Conservation (phyloP, 2,329 filamentous ascomycete species). For the Ambrosiella beaveri region DNA sequence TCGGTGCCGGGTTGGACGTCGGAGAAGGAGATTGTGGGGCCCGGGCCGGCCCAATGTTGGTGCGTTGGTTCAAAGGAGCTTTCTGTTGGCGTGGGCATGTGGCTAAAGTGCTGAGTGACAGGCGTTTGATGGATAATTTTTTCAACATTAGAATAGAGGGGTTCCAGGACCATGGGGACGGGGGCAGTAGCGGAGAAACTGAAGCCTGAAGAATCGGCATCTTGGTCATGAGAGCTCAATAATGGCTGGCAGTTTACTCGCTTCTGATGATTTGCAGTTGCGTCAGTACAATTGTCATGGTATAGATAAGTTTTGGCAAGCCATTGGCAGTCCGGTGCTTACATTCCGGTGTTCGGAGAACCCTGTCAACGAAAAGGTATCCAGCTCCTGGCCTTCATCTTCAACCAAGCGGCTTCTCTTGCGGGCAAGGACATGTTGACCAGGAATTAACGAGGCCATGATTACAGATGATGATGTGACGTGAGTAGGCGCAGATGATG, state of each 20-base stretch:
- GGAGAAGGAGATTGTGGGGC: conserved; percentile 15
- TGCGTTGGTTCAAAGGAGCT: conserved; percentile 38
- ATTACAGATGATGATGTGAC: background rate
- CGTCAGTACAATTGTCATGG: background rate
- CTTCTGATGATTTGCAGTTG: conserved; percentile 4
- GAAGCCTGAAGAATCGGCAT: background rate
- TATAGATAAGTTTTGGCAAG: background rate
- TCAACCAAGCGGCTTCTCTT: conserved; percentile 11
- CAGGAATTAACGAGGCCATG: conserved; percentile 8
- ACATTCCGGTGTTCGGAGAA: conserved; percentile 13
- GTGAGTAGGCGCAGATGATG: background rate
- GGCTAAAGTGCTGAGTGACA: conserved; percentile 20
- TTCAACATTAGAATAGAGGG: conserved; percentile 14
- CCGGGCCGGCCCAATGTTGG: conserved; percentile 27
- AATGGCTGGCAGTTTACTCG: conserved; percentile 11
- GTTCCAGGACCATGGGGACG: conserved; percentile 31
- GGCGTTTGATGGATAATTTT: conserved; percentile 7
- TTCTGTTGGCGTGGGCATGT: conserved; percentile 43
- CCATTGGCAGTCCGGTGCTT: background rate
- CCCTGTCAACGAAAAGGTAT: background rate
- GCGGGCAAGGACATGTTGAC: conserved; percentile 8
- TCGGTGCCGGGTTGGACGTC: background rate
- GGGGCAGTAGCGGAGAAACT: conserved; percentile 16
- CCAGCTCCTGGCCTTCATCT: conserved; percentile 9
- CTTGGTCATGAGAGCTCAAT: background rate